Conservation (phyloP, 1,139 yeast species). For the Wickerhamomyces sp. region DNA sequence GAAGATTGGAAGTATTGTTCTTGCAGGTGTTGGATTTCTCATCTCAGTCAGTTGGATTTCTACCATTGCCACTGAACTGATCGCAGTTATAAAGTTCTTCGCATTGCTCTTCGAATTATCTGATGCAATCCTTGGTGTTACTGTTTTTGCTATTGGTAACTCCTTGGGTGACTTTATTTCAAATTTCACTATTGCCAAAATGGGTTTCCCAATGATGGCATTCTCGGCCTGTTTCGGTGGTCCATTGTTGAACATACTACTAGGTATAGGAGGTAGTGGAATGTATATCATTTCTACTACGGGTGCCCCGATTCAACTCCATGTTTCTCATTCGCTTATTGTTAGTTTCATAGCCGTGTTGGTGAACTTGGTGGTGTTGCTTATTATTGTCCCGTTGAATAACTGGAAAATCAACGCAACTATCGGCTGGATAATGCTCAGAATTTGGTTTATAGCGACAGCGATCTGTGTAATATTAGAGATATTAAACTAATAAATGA, state of each 20-base stretch:
- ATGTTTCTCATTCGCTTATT: conserved; percentile 42
- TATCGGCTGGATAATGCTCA: conserved; percentile 51
- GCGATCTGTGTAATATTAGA: conserved; percentile 32
- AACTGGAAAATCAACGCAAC: conserved; percentile 60
- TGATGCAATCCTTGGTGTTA: conserved; percentile 78
- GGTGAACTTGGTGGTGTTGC: conserved; percentile 46
- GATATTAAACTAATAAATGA: too few relatives aligned
- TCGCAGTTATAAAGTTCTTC: conserved; percentile 59
- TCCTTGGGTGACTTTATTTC: conserved; percentile 88
- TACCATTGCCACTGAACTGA: conserved; percentile 70
- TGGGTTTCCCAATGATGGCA: conserved; percentile 92
- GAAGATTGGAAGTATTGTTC: conserved; percentile 10
- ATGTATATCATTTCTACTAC: conserved; percentile 39
- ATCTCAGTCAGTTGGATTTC: conserved; percentile 73
- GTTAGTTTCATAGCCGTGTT: conserved; percentile 51
- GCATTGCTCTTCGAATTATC: conserved; percentile 60
- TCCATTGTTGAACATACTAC: conserved; percentile 61
- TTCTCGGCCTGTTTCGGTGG: conserved; percentile 95
- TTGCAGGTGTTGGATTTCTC: conserved; percentile 57
- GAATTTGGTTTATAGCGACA: conserved; percentile 53
- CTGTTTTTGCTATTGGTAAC: conserved; percentile 89
- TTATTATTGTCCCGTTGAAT: conserved; percentile 55
- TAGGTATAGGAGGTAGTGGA: conserved; percentile 68
- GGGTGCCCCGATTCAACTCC: conserved; percentile 30
- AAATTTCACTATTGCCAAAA: conserved; percentile 73